These are phyloP conservation scores for Penicillium expansum DNA, from an alignment of 2,329 filamentous ascomycete species.

Conservation along the genomic window DNA sequence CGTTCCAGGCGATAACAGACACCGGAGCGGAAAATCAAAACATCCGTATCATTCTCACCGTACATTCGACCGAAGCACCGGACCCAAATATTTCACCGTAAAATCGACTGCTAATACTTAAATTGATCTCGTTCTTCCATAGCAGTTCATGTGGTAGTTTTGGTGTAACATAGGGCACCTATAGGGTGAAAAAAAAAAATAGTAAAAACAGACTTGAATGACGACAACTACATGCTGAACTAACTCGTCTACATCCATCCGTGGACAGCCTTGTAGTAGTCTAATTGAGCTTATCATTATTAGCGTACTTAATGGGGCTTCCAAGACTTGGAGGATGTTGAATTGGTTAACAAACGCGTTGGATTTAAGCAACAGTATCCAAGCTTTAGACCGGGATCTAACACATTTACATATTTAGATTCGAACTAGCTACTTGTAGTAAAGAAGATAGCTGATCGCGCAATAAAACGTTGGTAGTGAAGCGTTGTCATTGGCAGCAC, in stretches of 20 bases:
- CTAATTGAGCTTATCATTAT: not conserved
- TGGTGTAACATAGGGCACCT: not conserved
- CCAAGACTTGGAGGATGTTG: not conserved
- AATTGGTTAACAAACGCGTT: not conserved
- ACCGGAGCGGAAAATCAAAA: not conserved
- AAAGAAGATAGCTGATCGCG: not conserved
- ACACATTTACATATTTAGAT: not conserved
- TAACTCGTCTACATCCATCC: not conserved
- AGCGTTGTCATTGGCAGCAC: slow-evolving; percentile 11
- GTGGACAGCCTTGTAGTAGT: not conserved
- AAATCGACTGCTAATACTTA: not conserved
- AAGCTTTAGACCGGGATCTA: not conserved
- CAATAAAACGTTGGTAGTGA: not conserved
- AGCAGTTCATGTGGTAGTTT: not conserved
- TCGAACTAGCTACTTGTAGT: not conserved
- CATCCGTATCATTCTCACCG: not conserved
- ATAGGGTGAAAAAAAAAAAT: not conserved
- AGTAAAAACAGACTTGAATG: not conserved
- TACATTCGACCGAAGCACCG: not conserved
- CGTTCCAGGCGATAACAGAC: not conserved
- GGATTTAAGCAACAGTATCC: not conserved
- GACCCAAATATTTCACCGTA: not conserved
- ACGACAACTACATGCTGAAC: not conserved
- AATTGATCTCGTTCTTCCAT: not conserved
- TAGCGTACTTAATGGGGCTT: not conserved